Base-by-base conservation (phyloP, 2,329 filamentous ascomycete genomes). In the Ceratocystis variospora region DNA sequence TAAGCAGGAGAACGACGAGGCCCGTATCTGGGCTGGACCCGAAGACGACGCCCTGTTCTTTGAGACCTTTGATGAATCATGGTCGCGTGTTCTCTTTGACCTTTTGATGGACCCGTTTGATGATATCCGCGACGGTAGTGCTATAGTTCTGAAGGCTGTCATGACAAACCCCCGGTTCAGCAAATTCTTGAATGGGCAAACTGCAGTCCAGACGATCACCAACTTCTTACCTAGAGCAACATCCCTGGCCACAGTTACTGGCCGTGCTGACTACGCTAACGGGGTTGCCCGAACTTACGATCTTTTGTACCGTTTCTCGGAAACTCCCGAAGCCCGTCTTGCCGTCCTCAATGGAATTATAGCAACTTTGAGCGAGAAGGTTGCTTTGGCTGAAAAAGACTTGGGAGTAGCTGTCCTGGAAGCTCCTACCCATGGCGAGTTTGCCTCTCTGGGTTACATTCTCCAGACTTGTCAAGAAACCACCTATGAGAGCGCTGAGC, bases 41-140 rank as follows among this genome's bases (percentile, higher is more conserved):
- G 74, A 75, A 64, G 74, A 79, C 70, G 78, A 74, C 71, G 70
- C 67, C 64, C 73, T 75, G 15, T 76, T 78, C 65, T 79, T 77
- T 61, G 73, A 76, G 61, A 70, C 75, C 1, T 75, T 80, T 68
- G 80, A 83, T 61, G 70, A 71, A 2, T 78, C 75, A 0, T 83
- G 87, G 77, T 75, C 83, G 10, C 80, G 87, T 61, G 78, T 86
- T 3, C 77, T 97, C 5, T 77, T 92, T 15, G 90, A 96, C 73
- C 81, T 96, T 25, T 76, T 96, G 6, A 79, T 96, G 72, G 89
- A 99, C 71, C 90, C 93, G 0, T 99, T 96, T 72, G 94, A 97
- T 67, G 94, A 99, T 74, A 88, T 97, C 3, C 82, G 93, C 70
- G 84, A 82, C 55, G 75, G 77, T 46, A 80, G 84, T 2, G 77